A percentile compares a stretch with the other conserved stretches of the same genome.
Evolutionary conservation across 169 alveolate species (phyloP).

Genomic region (Plasmodium falciparum): DNA sequence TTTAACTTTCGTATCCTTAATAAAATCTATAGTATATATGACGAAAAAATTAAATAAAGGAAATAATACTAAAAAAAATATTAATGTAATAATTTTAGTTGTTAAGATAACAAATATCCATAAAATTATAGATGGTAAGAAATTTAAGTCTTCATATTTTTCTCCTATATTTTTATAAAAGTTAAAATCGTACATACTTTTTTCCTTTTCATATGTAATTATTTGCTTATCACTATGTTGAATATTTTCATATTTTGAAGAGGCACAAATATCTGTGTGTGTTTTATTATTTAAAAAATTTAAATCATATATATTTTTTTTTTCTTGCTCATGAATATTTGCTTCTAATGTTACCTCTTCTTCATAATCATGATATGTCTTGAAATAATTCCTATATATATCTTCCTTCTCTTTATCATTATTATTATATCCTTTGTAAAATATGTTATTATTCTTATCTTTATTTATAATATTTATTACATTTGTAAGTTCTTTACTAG

Average conservation of each 20-base stretch:
- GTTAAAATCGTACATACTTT: not conserved
- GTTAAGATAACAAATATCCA: slow-evolving; percentile 66
- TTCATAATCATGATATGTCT: not conserved
- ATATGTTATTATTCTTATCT: too few relatives aligned
- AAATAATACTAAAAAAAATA: slow-evolving; percentile 33
- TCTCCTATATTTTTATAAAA: slow-evolving; percentile 19
- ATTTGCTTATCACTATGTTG: slow-evolving; percentile 1
- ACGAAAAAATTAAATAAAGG: slow-evolving; percentile 53
- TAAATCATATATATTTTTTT: slow-evolving; percentile 40
- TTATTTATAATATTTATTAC: too few relatives aligned
- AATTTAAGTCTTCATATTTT: slow-evolving; percentile 5
- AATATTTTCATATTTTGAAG: slow-evolving; percentile 18
- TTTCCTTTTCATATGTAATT: slow-evolving; percentile 42
- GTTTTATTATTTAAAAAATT: slow-evolving; percentile 13
- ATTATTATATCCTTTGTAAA: too few relatives aligned
- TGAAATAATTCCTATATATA: too few relatives aligned
- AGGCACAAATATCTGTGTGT: slow-evolving; percentile 6
- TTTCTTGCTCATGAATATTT: not conserved
- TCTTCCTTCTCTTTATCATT: too few relatives aligned
- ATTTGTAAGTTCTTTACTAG: too few relatives aligned
- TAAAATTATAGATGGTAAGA: slow-evolving; percentile 13
- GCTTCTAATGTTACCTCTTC: slow-evolving; percentile 2
- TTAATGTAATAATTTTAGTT: slow-evolving; percentile 16
- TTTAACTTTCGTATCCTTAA: slow-evolving; percentile 27
- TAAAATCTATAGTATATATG: slow-evolving; percentile 24